These are phyloP conservation scores for Blastobotrys ciferrii DNA, from an alignment of 1,139 yeast genomes.

Conservation along the genomic window DNA sequence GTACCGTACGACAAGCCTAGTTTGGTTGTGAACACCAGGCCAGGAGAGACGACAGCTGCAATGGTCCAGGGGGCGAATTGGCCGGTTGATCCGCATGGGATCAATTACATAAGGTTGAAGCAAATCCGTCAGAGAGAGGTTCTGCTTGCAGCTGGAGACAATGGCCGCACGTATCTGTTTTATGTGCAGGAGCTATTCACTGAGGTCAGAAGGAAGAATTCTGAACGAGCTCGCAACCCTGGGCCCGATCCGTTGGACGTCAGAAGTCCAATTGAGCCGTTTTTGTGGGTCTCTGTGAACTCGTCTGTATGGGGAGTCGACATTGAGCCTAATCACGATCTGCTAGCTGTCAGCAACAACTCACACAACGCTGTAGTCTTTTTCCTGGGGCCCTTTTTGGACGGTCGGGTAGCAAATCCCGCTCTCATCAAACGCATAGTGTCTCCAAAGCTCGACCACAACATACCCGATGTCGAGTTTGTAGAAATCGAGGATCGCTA, in stretches of 20 bases:
- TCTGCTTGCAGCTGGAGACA: slow-evolving; percentile 53
- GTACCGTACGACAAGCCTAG: slow-evolving; percentile 18
- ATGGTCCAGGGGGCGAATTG: slow-evolving; percentile 30
- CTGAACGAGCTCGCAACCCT: background rate
- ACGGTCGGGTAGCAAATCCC: slow-evolving; percentile 5
- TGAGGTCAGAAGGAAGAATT: background rate
- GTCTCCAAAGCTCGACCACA: slow-evolving; percentile 51
- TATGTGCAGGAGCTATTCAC: slow-evolving; percentile 2
- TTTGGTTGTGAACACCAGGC: slow-evolving; percentile 22
- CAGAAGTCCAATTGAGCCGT: slow-evolving; percentile 34
- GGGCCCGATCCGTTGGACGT: slow-evolving; percentile 8
- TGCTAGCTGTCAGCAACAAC: slow-evolving; percentile 59
- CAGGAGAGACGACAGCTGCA: slow-evolving; percentile 21
- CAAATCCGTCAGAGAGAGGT: slow-evolving; percentile 34
- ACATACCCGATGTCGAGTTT: slow-evolving; percentile 58
- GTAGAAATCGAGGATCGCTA: slow-evolving; percentile 30
- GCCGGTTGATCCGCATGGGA: slow-evolving; percentile 49
- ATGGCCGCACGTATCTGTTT: slow-evolving; percentile 51
- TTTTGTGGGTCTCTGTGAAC: slow-evolving; percentile 41
- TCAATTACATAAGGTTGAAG: slow-evolving; percentile 47
- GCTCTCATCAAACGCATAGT: background rate
- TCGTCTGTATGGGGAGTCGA: slow-evolving; percentile 71
- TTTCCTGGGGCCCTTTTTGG: slow-evolving; percentile 10
- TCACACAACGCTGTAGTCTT: slow-evolving; percentile 35
- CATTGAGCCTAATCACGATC: slow-evolving; percentile 37